Base-by-base conservation (phyloP, 73 alveolate genomes). In the Uronychia binucleata region DNA sequence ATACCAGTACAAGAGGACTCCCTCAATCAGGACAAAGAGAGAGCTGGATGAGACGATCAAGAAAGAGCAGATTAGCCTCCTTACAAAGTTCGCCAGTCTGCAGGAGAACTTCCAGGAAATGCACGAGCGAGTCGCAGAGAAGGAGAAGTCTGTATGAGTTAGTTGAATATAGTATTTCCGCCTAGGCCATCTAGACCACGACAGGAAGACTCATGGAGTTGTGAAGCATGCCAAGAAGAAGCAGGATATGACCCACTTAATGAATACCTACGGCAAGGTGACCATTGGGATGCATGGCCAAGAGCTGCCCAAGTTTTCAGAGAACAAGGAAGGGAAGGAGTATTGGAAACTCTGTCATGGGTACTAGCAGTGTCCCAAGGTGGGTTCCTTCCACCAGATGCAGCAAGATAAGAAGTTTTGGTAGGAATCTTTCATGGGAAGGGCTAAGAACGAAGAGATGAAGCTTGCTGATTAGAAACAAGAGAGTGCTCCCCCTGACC, bases 221-320 rank as follows among this genome's bases (percentile, higher is more conserved):
- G n/a, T 11, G 5, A 46, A 46, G 19, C 19, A 5, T 46, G 19
- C 5, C n/a, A 5, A 46, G 19, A 78, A 34, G 35, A 14, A 78
- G 26, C 28, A 78, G 0, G 35, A 78, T 26, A 31, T 78, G 26
- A 34, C 30, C 0, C 84, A 78, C 33, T 78, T 32, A 26, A 26
- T 58, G 30, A 30, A 77, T 1, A 77, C 77, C 11, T 84, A 35
- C 75, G 81, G 80, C 57, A 84, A 84, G 0, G 75, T 75, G 27
- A 77, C 86, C 11, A 84, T 84, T 26, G 91, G 91, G 25, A 94
- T 93, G 0, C 97, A 93, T 90, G 97, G 97, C 26, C 87, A 87
- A 78, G 97, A 93, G 77, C 87, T 93, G n/a, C 97, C 97, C 0
- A 93, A 90, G 88, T 93, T 90, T 60, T 29, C 94, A 0, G 94